Evolutionary conservation across 176 grass and related monocot genomes (phyloP).

Genomic region (Carex myosuroides): DNA sequence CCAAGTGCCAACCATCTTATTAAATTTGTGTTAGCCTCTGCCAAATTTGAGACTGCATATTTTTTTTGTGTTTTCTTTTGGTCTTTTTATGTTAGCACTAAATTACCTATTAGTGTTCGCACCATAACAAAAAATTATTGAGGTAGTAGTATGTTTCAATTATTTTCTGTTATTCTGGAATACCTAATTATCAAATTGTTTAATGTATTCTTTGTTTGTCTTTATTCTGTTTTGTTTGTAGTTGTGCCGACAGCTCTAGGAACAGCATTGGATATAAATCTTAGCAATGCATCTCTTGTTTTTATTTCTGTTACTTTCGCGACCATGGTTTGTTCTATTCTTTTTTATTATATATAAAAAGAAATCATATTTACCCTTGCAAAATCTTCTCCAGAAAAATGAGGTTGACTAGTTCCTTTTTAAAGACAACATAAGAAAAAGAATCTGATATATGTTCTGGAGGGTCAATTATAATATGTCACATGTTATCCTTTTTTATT

Average conservation of each 20-base stretch:
- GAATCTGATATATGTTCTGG: slow-evolving; percentile 10
- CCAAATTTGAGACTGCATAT: background rate
- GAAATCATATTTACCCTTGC: background rate
- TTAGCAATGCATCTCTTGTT: slow-evolving; percentile 96
- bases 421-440: background rate
- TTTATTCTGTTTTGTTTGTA: slow-evolving; percentile 36
- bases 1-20: background rate
- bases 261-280: slow-evolving; percentile 95
- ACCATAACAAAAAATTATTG: background rate
- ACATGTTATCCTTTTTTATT: background rate
- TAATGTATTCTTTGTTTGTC: background rate
- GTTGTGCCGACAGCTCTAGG: slow-evolving; percentile 93
- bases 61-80: background rate
- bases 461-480: background rate
- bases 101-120: background rate
- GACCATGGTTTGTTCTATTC: slow-evolving; percentile 74
- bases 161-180: background rate
- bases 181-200: slow-evolving; percentile 1
- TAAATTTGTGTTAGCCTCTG: background rate
- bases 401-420: background rate
- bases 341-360: background rate
- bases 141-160: background rate
- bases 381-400: background rate
- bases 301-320: slow-evolving; percentile 98
- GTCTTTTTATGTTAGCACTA: background rate